Evolutionary conservation across 192 early-diverging fungal genomes (phyloP).

Genomic region (Lobosporangium transversale): DNA sequence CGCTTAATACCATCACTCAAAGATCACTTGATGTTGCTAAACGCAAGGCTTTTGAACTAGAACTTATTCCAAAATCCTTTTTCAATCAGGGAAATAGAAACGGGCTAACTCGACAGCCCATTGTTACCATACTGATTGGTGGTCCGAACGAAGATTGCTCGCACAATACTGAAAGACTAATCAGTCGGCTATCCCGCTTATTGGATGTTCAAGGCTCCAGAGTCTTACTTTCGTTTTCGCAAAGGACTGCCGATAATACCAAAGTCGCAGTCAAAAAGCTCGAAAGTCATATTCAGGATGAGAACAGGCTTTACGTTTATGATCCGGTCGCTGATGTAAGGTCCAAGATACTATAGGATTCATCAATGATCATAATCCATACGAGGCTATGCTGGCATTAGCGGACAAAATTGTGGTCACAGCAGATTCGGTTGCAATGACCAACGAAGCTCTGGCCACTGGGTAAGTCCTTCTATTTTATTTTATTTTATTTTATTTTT

Average conservation of each 20-base stretch:
- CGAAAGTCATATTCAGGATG: constrained; percentile 6
- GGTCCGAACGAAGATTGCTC: constrained; percentile 46
- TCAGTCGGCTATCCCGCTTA: constrained; percentile 23
- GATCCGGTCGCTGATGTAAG: constrained; percentile 29
- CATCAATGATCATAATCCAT: constrained; percentile 7
- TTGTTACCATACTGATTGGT: constrained; percentile 35
- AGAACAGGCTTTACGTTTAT: constrained; percentile 30
- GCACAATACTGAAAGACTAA: constrained; percentile 41
- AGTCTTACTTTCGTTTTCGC: constrained; percentile 30
- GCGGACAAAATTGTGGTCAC: constrained; percentile 50
- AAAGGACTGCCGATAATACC: constrained; percentile 35
- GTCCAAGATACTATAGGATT: constrained; percentile 15
- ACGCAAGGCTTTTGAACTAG: neutral
- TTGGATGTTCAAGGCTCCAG: constrained; percentile 32
- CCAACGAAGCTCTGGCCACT: constrained; percentile 46
- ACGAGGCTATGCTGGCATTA: constrained; percentile 40
- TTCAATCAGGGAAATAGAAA: neutral
- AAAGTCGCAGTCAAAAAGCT: constrained; percentile 9
- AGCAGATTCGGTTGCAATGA: constrained; percentile 47
- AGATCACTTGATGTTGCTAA: constrained; percentile 16
- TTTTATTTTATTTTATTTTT: neutral
- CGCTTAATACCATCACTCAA: constrained; percentile 32
- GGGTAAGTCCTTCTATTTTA: constrained; percentile 12
- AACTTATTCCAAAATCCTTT: constrained; percentile 24
- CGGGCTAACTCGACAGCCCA: neutral